A percentile compares a stretch with the other conserved stretches of the same genome.
Evolutionary conservation across 2,329 filamentous ascomycete species (phyloP).

Genomic region (Curvularia lunata): DNA sequence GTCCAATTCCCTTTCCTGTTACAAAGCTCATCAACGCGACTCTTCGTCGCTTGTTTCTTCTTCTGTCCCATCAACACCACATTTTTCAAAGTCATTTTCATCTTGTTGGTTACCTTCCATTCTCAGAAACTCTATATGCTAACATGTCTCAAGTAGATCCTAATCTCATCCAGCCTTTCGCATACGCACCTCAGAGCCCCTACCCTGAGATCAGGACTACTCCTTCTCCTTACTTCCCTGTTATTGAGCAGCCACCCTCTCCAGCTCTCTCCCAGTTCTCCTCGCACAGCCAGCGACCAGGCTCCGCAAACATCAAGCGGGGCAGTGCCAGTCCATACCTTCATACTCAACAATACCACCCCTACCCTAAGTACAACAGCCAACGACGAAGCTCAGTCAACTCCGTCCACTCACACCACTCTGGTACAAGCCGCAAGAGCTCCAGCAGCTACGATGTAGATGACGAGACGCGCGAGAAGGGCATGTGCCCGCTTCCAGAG

Average conservation of each 20-base stretch:
- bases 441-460: conserved; percentile 49
- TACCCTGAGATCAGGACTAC: conserved; percentile 51
- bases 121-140: conserved; percentile 13
- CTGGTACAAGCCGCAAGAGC: conserved; percentile 62
- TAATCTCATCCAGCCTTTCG: conserved; percentile 62
- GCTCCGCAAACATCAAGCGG: conserved; percentile 53
- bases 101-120: conserved; percentile 51
- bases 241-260: conserved; percentile 61
- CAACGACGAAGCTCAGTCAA: conserved; percentile 71
- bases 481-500: conserved; percentile 79
- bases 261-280: conserved; percentile 67
- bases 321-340: conserved; percentile 72
- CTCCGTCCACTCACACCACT: conserved; percentile 71
- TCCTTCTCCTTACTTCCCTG: conserved; percentile 51
- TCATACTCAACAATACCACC: conserved; percentile 61
- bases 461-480: conserved; percentile 66
- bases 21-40: conserved; percentile 30
- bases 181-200: conserved; percentile 50
- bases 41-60: conserved; percentile 17
- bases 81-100: conserved; percentile 24
- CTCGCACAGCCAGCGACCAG: conserved; percentile 52
- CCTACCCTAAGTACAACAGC: conserved; percentile 56
- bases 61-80: background rate
- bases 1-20: conserved; percentile 38
- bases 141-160: conserved; percentile 57